Conservation (phyloP, 495 filamentous ascomycete species). For the Neurospora terricola region DNA sequence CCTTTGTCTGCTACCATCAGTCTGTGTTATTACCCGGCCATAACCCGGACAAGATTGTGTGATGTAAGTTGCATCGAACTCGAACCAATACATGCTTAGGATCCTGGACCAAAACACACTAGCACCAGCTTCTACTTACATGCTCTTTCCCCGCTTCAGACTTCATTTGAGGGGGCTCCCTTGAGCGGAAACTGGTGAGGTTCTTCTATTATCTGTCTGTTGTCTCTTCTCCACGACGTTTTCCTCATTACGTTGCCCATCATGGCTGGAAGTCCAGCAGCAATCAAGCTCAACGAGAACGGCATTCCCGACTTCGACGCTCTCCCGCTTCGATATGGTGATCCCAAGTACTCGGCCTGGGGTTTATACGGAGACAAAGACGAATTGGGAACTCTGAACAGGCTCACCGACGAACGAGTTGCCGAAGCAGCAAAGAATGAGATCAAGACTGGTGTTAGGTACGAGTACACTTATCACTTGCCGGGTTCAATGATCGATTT, state of each 20-base stretch:
- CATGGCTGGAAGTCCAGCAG: neutral
- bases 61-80: neutral
- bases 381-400: conserved; percentile 38
- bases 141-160: neutral
- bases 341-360: conserved; percentile 38
- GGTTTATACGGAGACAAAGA: conserved; percentile 39
- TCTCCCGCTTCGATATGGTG: conserved; percentile 30
- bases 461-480: neutral
- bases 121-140: neutral
- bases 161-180: neutral
- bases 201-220: neutral
- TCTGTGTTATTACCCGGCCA: neutral
- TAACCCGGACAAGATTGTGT: neutral
- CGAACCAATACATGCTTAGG: neutral
- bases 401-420: conserved; percentile 32
- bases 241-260: neutral
- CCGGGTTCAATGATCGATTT: neutral
- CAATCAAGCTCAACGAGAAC: conserved; percentile 28
- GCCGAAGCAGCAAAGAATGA: conserved; percentile 37
- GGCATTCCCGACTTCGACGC: conserved; percentile 34
- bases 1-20: neutral
- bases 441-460: conserved; percentile 39
- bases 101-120: neutral
- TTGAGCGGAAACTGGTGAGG: neutral
- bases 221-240: too few relatives aligned